These are phyloP conservation scores for Calonectria hongkongensis DNA, from an alignment of 2,329 filamentous ascomycete genomes.

Conservation along the genomic window DNA sequence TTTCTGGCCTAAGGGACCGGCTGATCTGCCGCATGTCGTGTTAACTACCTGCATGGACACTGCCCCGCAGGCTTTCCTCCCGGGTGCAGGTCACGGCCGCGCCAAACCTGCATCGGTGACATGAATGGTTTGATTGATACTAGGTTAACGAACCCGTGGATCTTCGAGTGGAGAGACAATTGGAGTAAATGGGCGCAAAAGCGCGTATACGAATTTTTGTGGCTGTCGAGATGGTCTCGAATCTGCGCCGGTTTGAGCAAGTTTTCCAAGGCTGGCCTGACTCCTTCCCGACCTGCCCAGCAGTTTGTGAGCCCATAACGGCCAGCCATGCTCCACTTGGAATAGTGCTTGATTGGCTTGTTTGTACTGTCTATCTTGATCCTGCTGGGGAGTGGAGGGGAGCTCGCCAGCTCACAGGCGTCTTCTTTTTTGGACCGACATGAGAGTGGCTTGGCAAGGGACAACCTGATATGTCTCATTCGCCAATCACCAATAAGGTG, in stretches of 20 bases:
- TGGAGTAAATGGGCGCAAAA: slow-evolving; percentile 30
- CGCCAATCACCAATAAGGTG: slow-evolving; percentile 12
- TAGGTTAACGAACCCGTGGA: slow-evolving; percentile 33
- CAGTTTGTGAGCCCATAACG: slow-evolving; percentile 8
- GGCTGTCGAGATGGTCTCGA: slow-evolving; percentile 16
- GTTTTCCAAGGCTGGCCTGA: slow-evolving; percentile 20
- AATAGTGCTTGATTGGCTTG: not conserved
- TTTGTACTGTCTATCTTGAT: not conserved
- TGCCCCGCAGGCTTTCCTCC: not conserved
- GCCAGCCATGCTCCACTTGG: not conserved
- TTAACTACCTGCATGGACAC: slow-evolving; percentile 21
- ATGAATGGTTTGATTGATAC: slow-evolving; percentile 16
- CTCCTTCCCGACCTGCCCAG: not conserved
- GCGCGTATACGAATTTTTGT: not conserved
- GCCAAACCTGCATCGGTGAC: slow-evolving; percentile 22
- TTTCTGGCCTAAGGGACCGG: slow-evolving; percentile 20
- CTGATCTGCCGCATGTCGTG: not conserved
- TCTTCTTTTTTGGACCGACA: not conserved
- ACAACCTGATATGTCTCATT: not conserved
- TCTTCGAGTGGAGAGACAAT: slow-evolving; percentile 34
- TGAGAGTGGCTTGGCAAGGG: not conserved
- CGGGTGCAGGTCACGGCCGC: slow-evolving; percentile 18
- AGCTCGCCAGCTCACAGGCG: not conserved
- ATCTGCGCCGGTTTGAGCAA: slow-evolving; percentile 53
- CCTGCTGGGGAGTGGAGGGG: not conserved